phyloP scores from a whole-genome alignment of 345 rosid species.

The Arabidopsis suecica region DNA sequence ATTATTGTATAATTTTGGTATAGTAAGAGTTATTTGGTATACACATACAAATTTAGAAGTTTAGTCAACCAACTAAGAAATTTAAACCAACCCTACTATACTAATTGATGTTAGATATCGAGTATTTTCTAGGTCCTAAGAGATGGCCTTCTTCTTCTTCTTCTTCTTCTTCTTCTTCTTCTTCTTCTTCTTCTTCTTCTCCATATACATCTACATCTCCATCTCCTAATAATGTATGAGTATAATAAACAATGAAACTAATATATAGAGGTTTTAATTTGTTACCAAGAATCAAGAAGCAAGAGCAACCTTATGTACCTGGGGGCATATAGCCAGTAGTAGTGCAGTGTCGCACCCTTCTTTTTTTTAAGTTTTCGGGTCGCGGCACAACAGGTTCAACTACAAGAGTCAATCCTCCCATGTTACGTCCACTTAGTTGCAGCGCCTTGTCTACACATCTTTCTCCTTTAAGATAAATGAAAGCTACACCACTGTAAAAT shows the following conservation, averaged over 20 bases:
- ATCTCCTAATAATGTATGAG: too few species aligned
- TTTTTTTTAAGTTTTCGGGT: neutral
- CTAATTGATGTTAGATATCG: too few species aligned
- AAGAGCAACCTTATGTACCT: neutral
- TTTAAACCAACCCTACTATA: too few species aligned
- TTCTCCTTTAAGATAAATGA: neutral
- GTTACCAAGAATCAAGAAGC: neutral
- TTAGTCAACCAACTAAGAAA: too few species aligned
- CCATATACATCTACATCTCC: too few species aligned
- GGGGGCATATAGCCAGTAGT: neutral
- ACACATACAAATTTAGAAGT: too few species aligned
- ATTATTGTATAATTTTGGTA: too few species aligned
- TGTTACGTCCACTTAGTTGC: neutral
- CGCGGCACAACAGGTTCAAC: neutral
- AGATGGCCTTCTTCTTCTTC: too few species aligned
- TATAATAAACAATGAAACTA: too few species aligned
- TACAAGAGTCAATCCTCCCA: neutral
- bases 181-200: neutral
- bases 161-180: neutral
- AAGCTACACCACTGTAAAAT: neutral
- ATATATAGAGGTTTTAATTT: neutral
- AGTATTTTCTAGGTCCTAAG: too few species aligned
- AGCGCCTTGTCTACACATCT: neutral
- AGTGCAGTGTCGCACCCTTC: neutral
- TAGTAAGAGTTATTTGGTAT: too few species aligned